phyloP scores from a whole-genome alignment of 2,329 filamentous ascomycete genomes.

The Ophiocordyceps unilateralis region DNA sequence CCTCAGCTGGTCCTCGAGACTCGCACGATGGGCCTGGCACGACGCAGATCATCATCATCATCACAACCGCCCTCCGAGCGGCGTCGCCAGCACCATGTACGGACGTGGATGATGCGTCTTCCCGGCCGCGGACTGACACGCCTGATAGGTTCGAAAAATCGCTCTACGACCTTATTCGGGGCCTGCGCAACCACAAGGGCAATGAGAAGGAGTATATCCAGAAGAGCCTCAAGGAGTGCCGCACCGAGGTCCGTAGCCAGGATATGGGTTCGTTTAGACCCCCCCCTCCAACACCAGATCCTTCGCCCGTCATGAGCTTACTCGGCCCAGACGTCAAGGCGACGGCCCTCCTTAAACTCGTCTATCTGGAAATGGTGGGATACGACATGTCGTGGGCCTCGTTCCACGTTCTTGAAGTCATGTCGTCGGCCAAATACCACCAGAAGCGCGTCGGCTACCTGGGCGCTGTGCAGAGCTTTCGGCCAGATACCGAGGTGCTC shows the following conservation, averaged over 20 bases:
- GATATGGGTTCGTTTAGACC: constrained; percentile 59
- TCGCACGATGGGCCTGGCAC: not conserved
- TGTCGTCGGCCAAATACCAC: constrained; percentile 87
- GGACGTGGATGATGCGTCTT: not conserved
- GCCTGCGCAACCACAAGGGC: constrained; percentile 87
- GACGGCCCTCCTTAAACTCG: constrained; percentile 83
- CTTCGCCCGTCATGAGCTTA: not conserved
- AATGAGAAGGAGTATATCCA: constrained; percentile 92
- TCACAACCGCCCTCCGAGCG: not conserved
- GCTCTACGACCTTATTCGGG: constrained; percentile 94
- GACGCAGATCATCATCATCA: not conserved
- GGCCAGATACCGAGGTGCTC: constrained; percentile 86
- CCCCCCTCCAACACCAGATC: too few relatives aligned
- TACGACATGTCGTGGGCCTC: constrained; percentile 99
- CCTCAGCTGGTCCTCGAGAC: not conserved
- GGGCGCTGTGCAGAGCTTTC: constrained; percentile 88
- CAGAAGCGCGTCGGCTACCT: constrained; percentile 94
- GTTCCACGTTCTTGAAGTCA: constrained; percentile 96
- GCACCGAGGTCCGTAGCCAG: constrained; percentile 75
- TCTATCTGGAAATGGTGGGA: constrained; percentile 97
- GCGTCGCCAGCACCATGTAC: not conserved
- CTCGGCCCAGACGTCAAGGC: constrained; percentile 65
- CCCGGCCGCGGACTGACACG: not conserved
- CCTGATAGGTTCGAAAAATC: constrained; percentile 88
- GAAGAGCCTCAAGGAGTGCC: constrained; percentile 86